Evolutionary conservation across 148 eudicot genomes (phyloP), one percentile per base, ranked within the genome.

Genomic region (Talinum fruticosum): DNA sequence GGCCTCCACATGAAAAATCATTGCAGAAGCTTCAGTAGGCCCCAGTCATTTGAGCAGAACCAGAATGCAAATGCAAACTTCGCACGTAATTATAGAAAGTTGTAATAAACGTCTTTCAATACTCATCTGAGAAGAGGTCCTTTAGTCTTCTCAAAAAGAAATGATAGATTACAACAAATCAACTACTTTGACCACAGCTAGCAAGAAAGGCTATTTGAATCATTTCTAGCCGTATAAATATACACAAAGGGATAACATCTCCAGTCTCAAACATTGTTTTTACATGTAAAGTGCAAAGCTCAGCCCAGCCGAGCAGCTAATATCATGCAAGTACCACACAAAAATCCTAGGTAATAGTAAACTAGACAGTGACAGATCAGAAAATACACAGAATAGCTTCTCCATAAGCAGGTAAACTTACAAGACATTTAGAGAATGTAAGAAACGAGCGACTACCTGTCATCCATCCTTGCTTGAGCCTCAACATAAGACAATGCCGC

Each of bases 401-500:
- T 45, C 83, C 19, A 64, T 32, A 47, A n/a, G 14, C 66, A 34
- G 35, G 24, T 45, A 61, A 29, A 47, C 37, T 62, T 19, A 38
- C 53, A 36, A 77, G 75, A 33, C 23, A 16, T 32, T 14, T 44
- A 28, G 28, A 81, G 12, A 36, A 5, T 34, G 12, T 78, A 5
- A 78, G 70, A 70, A 45, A 62, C 54, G 36, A 75, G 28, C 78
- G 74, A 75, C 75, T 82, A 96, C 99, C 98, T 91, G 76, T 96
- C 99, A 82, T 96, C 99, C 99, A 96, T 96, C 85, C 98, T 93
- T 15, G 99, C 97, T 84, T 96, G 99, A 82, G 99, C 99, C 81
- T 96, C 99, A 68, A 96, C 92, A 82, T 96, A 96, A 78, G 99
- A 96, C 76, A 96, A 75, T 77, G 99, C 99, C 51, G 99, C 94